phyloP scores from a whole-genome alignment of 1,139 yeast species.

The Magnusiomyces magnusii region DNA sequence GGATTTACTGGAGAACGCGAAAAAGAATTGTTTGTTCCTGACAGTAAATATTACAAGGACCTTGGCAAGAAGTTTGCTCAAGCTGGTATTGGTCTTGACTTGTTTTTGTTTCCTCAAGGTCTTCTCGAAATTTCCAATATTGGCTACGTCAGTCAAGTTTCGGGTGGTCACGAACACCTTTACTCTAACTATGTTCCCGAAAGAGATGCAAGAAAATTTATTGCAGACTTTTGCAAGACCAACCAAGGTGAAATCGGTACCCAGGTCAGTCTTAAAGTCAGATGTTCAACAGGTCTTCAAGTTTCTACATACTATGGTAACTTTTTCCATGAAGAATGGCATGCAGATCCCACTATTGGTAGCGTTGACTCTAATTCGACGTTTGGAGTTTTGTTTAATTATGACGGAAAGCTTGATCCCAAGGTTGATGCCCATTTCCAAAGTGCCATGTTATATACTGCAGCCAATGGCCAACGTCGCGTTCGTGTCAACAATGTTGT shows the following conservation, averaged over 20 bases:
- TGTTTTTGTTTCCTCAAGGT: slow-evolving; percentile 59
- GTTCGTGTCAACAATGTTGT: slow-evolving; percentile 78
- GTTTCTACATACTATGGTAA: slow-evolving; percentile 72
- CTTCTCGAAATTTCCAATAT: slow-evolving; percentile 69
- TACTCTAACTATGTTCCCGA: slow-evolving; percentile 64
- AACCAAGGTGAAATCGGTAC: slow-evolving; percentile 45
- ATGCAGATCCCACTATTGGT: slow-evolving; percentile 62
- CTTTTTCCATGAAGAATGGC: slow-evolving; percentile 29
- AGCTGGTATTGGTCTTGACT: slow-evolving; percentile 65
- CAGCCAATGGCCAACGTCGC: slow-evolving; percentile 63
- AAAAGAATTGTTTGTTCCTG: slow-evolving; percentile 53
- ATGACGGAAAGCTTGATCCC: slow-evolving; percentile 69
- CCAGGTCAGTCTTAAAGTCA: slow-evolving; percentile 74
- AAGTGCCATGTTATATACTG: slow-evolving; percentile 81
- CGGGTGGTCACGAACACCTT: slow-evolving; percentile 64
- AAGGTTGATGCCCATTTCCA: slow-evolving; percentile 84
- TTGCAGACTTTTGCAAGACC: slow-evolving; percentile 45
- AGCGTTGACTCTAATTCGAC: slow-evolving; percentile 57
- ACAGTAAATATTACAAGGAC: slow-evolving; percentile 53
- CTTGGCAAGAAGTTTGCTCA: slow-evolving; percentile 52
- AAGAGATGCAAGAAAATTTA: slow-evolving; percentile 61
- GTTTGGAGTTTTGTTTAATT: slow-evolving; percentile 61
- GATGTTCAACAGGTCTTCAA: slow-evolving; percentile 86
- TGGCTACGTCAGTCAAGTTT: slow-evolving; percentile 55
- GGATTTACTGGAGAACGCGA: slow-evolving; percentile 38